phyloP scores from a whole-genome alignment of 371 early-diverging fungal genomes.

The Mortierella sp. region DNA sequence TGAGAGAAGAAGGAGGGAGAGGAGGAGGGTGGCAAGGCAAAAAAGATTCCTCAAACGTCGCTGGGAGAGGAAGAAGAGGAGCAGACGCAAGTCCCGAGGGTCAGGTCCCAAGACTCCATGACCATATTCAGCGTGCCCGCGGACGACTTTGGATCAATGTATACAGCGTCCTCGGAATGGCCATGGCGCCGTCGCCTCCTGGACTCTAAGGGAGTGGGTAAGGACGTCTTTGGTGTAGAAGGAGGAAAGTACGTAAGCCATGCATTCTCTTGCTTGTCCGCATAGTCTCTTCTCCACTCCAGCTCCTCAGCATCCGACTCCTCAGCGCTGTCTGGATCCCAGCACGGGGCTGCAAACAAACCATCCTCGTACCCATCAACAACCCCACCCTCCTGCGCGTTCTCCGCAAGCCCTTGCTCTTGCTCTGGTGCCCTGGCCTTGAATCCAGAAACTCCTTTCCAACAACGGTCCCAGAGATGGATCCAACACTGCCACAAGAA shows the following conservation, averaged over 20 bases:
- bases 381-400: neutral
- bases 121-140: neutral
- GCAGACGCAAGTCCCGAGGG: neutral
- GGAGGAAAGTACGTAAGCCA: neutral
- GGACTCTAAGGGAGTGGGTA: neutral
- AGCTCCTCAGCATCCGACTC: neutral
- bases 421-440: neutral
- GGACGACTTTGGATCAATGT: neutral
- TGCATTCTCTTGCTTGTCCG: neutral
- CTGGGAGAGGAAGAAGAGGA: neutral
- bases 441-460: neutral
- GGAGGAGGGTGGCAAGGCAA: no score
- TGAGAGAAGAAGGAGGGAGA: neutral
- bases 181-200: neutral
- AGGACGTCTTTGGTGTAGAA: neutral
- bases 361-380: neutral
- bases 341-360: neutral
- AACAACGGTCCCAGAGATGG: neutral
- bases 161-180: no score
- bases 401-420: neutral
- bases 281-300: neutral
- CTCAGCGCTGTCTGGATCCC: neutral
- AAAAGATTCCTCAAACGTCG: neutral
- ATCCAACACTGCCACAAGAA: neutral
- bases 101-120: slow-evolving; percentile 3